Base-by-base conservation (phyloP, 2,329 filamentous ascomycete species). In the Neocatenulostroma microsporum region DNA sequence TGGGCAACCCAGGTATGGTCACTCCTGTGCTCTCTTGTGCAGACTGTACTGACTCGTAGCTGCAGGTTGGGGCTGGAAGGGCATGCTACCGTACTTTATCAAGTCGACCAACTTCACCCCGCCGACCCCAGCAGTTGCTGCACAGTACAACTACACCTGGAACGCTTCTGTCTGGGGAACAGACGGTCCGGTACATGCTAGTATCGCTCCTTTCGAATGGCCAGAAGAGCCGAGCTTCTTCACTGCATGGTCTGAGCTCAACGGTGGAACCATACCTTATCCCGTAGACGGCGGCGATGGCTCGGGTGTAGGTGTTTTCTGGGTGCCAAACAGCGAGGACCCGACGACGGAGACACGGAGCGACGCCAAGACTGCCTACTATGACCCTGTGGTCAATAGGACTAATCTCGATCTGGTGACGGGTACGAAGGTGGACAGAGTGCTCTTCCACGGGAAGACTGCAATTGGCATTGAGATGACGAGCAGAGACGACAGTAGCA, bases 261-360 rank as follows among this genome's bases (percentile, higher is more conserved):
- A 37, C 19, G 31, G 35, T 12, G 30, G 30, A 21, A 35, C 26
- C 5, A 47, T 54, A 21, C 34, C 36, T 15, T 43, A 35, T 11
- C 43, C 46, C 2, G 18, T 38, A 17, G 49, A 53, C 14, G 41
- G 42, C 9, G 43, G 34, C 19, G 39, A 42, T 21, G 58, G 58
- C 4, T 40, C 46, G 19, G 52, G 51, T 9, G 48, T 47, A n/a
- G 61, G 61, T 10, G 48, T 53, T 4, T 61, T 57, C 24, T 63
- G 58, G 58, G 58, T 52, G 17, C 53, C 60, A 4, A 57, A 54
- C 33, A 56, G 55, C 8, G 55, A 61, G 44, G 51, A 62, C 34
- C 50, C 56, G 2, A 30, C 42, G 44, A 30, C 49, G 49, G 51
- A 58, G 35, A 61, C 56, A 8, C 48, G 61, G 15, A 61, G 57